These are phyloP conservation scores for Tuber brumale DNA, from an alignment of 495 filamentous ascomycete genomes.

Conservation along the genomic window DNA sequence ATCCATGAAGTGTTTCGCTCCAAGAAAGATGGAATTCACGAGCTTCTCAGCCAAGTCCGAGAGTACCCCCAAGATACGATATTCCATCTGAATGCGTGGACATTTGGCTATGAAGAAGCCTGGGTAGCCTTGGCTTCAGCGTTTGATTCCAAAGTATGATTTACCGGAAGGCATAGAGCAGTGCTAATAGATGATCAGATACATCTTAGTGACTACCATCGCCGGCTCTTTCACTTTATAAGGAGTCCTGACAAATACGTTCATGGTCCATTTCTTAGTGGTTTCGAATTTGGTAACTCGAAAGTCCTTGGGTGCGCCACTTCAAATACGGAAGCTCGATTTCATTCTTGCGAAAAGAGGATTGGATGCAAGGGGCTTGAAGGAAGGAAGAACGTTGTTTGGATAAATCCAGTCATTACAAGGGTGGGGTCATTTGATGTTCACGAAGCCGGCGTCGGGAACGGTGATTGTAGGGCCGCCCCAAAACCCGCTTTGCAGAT, in stretches of 20 bases:
- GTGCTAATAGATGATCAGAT: conserved; percentile 47
- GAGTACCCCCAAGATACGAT: conserved; percentile 66
- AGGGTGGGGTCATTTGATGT: conserved; percentile 55
- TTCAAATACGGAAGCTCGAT: conserved; percentile 53
- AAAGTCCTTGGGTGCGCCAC: conserved; percentile 66
- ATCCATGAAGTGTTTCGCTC: conserved; percentile 51
- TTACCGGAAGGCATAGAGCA: neutral
- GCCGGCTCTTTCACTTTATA: conserved; percentile 64
- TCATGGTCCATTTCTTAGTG: conserved; percentile 61
- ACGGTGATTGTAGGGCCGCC: conserved; percentile 48
- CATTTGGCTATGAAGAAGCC: conserved; percentile 75
- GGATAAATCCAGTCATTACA: conserved; percentile 69
- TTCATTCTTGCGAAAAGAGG: conserved; percentile 83
- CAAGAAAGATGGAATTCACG: conserved; percentile 67
- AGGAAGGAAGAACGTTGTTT: conserved; percentile 55
- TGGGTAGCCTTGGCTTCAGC: conserved; percentile 74
- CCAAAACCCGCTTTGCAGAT: neutral
- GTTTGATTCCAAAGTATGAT: conserved; percentile 56
- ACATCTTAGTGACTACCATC: conserved; percentile 77
- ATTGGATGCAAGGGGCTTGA: conserved; percentile 55
- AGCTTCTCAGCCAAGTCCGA: conserved; percentile 63
- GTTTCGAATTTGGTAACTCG: conserved; percentile 69
- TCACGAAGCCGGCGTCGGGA: conserved; percentile 68
- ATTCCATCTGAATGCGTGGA: conserved; percentile 88
- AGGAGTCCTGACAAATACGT: conserved; percentile 23